Conservation (phyloP, 2,329 filamentous ascomycete genomes). For the Xylaria sp. region DNA sequence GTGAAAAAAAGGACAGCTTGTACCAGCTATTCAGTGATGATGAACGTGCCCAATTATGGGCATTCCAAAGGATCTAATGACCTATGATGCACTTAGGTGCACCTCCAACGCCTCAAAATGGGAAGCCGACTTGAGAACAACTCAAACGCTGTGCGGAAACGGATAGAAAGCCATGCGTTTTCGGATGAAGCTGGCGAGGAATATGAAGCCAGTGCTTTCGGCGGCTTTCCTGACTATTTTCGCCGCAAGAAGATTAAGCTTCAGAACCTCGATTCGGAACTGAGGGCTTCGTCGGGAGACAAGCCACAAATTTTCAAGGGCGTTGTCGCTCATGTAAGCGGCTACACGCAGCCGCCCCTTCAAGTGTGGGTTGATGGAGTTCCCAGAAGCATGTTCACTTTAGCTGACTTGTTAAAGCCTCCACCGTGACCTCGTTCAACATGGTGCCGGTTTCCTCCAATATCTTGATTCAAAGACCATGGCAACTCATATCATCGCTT, state of each 20-base stretch:
- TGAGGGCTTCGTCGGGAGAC: conserved; percentile 73
- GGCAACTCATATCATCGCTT: conserved; percentile 95
- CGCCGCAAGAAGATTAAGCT: conserved; percentile 96
- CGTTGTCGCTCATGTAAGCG: conserved; percentile 90
- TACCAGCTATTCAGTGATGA: conserved; percentile 39
- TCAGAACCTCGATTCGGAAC: conserved; percentile 88
- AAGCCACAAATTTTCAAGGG: conserved; percentile 90
- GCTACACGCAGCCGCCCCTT: conserved; percentile 93
- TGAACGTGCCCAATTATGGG: conserved; percentile 28
- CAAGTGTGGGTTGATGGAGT: conserved; percentile 67
- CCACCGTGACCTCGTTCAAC: conserved; percentile 84
- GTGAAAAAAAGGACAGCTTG: neutral
- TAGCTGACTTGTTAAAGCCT: conserved; percentile 57
- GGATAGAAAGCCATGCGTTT: conserved; percentile 75
- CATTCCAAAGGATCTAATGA: conserved; percentile 26
- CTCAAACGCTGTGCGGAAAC: conserved; percentile 69
- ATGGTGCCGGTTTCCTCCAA: conserved; percentile 95
- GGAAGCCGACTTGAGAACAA: conserved; percentile 70
- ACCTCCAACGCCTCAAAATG: conserved; percentile 55
- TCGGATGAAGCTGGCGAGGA: conserved; percentile 87
- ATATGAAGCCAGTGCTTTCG: conserved; percentile 86
- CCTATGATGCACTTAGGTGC: conserved; percentile 18
- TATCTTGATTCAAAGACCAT: conserved; percentile 95
- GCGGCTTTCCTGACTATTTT: conserved; percentile 92
- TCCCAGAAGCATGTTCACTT: neutral